A percentile compares a stretch with the other conserved stretches of the same genome.
Evolutionary conservation across 768 basidiomycete species (phyloP).

Genomic region (Tricholoma matsutake): DNA sequence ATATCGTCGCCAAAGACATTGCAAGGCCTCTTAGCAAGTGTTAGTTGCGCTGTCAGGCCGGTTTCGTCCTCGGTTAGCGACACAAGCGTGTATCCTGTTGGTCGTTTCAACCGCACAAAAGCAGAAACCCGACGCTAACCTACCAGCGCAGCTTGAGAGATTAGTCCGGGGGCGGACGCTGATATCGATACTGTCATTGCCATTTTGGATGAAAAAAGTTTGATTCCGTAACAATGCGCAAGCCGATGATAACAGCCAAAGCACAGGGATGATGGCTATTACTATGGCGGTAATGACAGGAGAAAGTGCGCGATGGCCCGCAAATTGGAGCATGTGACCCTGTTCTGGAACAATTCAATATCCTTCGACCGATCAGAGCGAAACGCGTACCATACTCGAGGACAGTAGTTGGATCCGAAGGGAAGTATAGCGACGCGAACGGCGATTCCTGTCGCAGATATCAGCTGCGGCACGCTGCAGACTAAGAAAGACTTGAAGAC

Average conservation of each 20-base stretch:
- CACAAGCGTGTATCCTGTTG: constrained; percentile 52
- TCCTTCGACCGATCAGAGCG: neutral
- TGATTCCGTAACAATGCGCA: constrained; percentile 9
- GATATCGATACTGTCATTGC: neutral
- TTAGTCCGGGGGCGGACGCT: constrained; percentile 12
- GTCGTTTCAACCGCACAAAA: neutral
- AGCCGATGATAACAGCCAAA: constrained; percentile 6
- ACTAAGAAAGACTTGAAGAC: too few species aligned
- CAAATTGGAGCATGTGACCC: neutral
- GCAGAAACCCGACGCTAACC: neutral
- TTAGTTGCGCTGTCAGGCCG: constrained; percentile 54
- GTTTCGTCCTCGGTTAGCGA: constrained; percentile 38
- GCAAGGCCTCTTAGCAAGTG: constrained; percentile 54
- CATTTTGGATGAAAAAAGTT: constrained; percentile 2
- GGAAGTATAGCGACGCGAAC: too few species aligned
- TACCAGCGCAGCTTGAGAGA: constrained; percentile 9
- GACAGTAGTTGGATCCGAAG: too few species aligned
- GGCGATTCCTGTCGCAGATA: too few species aligned
- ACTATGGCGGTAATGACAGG: constrained; percentile 4
- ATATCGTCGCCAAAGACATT: constrained; percentile 66
- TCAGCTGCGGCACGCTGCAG: too few species aligned
- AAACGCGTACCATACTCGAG: neutral
- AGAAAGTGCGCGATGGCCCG: neutral
- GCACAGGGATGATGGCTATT: neutral
- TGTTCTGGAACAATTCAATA: neutral